phyloP scores from a whole-genome alignment of 768 basidiomycete genomes.

The Mycena leptocephala region DNA sequence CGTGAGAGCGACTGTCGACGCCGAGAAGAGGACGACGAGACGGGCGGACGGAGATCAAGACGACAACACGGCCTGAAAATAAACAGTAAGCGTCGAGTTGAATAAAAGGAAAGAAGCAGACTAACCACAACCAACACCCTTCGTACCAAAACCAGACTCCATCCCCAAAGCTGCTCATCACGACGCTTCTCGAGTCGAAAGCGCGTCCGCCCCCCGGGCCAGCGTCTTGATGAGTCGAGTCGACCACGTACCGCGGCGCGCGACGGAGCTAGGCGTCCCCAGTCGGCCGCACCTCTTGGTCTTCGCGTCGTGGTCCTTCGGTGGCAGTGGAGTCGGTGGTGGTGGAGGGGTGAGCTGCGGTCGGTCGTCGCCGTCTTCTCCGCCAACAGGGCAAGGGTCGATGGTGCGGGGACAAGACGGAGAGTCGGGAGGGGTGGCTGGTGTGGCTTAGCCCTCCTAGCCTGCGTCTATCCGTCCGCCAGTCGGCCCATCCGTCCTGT shows the following conservation, averaged over 20 bases:
- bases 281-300: too few relatives aligned
- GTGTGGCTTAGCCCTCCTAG: not conserved
- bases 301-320: too few relatives aligned
- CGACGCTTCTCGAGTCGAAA: too few relatives aligned
- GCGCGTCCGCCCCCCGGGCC: too few relatives aligned
- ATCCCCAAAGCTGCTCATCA: too few relatives aligned
- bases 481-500: not conserved
- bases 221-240: too few relatives aligned
- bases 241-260: too few relatives aligned
- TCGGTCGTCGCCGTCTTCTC: not conserved
- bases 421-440: not conserved
- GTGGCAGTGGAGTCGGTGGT: not conserved
- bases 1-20: not conserved
- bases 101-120: not conserved
- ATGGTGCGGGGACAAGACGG: not conserved
- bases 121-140: not conserved
- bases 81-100: not conserved
- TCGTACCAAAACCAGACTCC: too few relatives aligned
- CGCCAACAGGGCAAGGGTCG: not conserved
- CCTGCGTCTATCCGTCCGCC: not conserved
- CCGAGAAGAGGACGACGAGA: not conserved
- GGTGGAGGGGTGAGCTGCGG: not conserved
- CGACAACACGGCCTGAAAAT: not conserved
- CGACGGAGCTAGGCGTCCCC: too few relatives aligned
- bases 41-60: too few relatives aligned